phyloP scores from a whole-genome alignment of 1,139 yeast species.

The Taphrina confusa region DNA sequence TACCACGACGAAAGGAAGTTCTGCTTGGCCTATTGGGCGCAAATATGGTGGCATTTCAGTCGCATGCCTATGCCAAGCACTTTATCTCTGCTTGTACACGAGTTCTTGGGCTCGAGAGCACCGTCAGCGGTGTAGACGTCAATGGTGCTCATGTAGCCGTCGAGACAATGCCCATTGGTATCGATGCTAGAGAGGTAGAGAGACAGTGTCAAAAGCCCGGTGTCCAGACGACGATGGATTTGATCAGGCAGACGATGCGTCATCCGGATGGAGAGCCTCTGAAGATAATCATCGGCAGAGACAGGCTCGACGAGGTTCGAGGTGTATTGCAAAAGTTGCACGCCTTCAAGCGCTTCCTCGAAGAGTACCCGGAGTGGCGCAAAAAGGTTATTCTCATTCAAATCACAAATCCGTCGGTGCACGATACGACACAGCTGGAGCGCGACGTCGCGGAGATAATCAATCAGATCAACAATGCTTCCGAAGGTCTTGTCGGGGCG shows the following conservation, averaged over 20 bases:
- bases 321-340: constrained; percentile 81
- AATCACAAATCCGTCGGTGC: constrained; percentile 79
- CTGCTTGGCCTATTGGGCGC: constrained; percentile 91
- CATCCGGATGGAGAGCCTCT: constrained; percentile 43
- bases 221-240: constrained; percentile 53
- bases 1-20: constrained; percentile 77
- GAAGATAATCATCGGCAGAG: constrained; percentile 79
- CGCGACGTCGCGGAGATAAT: constrained; percentile 77
- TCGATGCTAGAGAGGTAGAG: constrained; percentile 64
- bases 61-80: constrained; percentile 82
- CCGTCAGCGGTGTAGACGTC: constrained; percentile 63
- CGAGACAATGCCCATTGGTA: constrained; percentile 80
- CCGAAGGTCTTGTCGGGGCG: constrained; percentile 73
- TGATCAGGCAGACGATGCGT: constrained; percentile 62
- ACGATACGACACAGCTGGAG: constrained; percentile 59
- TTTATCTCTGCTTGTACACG: constrained; percentile 86
- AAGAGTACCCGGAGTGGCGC: constrained; percentile 75
- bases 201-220: constrained; percentile 49
- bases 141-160: constrained; percentile 76
- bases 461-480: constrained; percentile 75
- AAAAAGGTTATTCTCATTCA: constrained; percentile 74
- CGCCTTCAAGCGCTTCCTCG: constrained; percentile 78
- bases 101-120: constrained; percentile 65
- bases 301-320: constrained; percentile 73
- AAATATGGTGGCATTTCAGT: constrained; percentile 81